Conservation (phyloP, 164 flowering plant genomes). For the Annona squamosa region DNA sequence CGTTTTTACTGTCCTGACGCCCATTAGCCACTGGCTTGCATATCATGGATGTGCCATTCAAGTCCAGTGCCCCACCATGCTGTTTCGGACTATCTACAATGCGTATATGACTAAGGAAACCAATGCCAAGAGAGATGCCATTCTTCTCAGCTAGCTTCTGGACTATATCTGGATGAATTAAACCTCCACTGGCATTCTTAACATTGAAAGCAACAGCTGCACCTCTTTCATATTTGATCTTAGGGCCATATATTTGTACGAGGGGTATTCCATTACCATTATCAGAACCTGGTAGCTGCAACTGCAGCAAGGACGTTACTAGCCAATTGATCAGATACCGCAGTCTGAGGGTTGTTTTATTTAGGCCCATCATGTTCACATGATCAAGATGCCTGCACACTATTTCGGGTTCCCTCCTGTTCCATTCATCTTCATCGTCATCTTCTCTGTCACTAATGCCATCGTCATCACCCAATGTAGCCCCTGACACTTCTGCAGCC, state of each 20-base stretch:
- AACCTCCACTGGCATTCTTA: conserved; percentile 37
- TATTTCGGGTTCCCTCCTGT: conserved; percentile 48
- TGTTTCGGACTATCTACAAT: conserved; percentile 26
- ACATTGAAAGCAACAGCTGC: conserved; percentile 70
- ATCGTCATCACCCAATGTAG: conserved; percentile 52
- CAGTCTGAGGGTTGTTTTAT: conserved; percentile 46
- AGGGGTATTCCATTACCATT: conserved; percentile 29
- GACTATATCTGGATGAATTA: conserved; percentile 50
- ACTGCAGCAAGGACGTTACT: conserved; percentile 59
- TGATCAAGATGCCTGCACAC: conserved; percentile 60
- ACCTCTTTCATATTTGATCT: conserved; percentile 59
- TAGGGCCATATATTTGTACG: conserved; percentile 73
- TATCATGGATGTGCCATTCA: conserved; percentile 19
- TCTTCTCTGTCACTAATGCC: conserved; percentile 38
- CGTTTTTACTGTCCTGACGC: conserved; percentile 28
- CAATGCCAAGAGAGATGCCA: conserved; percentile 52
- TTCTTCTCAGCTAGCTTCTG: conserved; percentile 63
- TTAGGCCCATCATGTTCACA: conserved; percentile 61
- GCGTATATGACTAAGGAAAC: conserved; percentile 46
- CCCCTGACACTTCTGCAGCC: conserved; percentile 51
- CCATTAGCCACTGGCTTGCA: conserved; percentile 32
- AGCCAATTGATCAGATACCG: conserved; percentile 75
- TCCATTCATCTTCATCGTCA: conserved; percentile 42
- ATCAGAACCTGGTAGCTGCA: conserved; percentile 38
- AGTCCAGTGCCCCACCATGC: conserved; percentile 19